phyloP scores from a whole-genome alignment of 2,329 filamentous ascomycete genomes.

The Scytalidium lignicola region DNA sequence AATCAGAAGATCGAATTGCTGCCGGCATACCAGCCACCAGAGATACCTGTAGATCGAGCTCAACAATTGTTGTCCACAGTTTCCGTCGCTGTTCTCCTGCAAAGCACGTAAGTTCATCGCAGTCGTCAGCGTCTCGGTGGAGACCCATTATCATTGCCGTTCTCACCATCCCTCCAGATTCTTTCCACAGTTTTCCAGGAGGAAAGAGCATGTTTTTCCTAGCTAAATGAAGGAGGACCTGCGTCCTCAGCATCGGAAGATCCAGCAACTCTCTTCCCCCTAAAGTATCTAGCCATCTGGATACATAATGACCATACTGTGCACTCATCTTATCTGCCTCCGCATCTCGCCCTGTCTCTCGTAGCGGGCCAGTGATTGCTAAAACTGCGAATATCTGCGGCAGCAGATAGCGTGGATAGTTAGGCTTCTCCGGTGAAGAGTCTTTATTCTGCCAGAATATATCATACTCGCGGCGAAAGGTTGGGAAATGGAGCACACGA shows the following conservation, averaged over 20 bases:
- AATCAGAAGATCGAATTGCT: constrained; percentile 39
- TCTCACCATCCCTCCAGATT: constrained; percentile 37
- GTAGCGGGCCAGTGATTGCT: not conserved
- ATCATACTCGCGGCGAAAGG: constrained; percentile 4
- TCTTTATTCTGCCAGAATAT: not conserved
- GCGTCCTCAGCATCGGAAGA: not conserved
- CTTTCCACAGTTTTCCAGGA: not conserved
- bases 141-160: constrained; percentile 53
- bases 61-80: constrained; percentile 50
- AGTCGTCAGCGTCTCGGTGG: constrained; percentile 48
- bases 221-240: not conserved
- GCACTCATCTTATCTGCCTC: not conserved
- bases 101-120: constrained; percentile 40
- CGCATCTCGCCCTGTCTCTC: not conserved
- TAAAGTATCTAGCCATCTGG: not conserved
- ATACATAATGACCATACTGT: not conserved
- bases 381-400: not conserved
- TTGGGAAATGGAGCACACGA: constrained; percentile 15
- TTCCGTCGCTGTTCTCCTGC: constrained; percentile 48
- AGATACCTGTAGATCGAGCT: constrained; percentile 46
- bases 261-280: not conserved
- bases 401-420: not conserved
- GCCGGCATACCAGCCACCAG: constrained; percentile 46
- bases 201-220: not conserved
- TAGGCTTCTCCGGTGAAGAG: not conserved